A percentile compares a stretch with the other conserved stretches of the same genome.
Conservation (phyloP, 1,139 yeast species). For the Blastobotrys capitulatus region DNA sequence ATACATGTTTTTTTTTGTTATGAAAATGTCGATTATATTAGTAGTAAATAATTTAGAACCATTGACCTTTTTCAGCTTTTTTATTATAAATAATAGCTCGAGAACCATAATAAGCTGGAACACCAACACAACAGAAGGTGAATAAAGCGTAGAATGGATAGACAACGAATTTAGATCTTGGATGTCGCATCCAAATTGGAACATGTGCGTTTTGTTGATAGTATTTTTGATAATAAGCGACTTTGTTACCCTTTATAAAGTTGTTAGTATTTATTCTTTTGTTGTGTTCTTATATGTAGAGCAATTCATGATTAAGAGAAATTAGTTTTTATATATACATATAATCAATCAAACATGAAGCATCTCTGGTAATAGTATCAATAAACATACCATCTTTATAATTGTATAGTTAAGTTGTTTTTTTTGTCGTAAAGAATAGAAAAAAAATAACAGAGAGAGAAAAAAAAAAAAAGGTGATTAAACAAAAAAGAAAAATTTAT, state of each 20-base stretch:
- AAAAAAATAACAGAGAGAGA: not conserved
- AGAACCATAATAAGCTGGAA: conserved; percentile 70
- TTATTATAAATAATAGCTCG: conserved; percentile 46
- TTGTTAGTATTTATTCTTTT: not conserved
- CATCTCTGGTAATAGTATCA: too few species aligned
- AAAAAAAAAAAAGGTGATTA: not conserved
- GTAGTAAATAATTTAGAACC: too few species aligned
- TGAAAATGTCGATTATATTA: too few species aligned
- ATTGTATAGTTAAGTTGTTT: not conserved
- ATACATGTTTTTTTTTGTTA: not conserved
- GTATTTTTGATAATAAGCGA: conserved; percentile 35
- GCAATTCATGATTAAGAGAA: too few species aligned
- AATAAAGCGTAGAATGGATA: conserved; percentile 89
- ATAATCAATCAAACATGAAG: too few species aligned
- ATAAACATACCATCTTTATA: conserved; percentile 5
- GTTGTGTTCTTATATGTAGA: too few species aligned
- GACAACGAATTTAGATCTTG: conserved; percentile 70
- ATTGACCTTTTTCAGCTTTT: conserved; percentile 16
- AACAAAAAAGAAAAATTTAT: not conserved
- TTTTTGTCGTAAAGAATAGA: not conserved
- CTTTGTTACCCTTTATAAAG: conserved; percentile 24
- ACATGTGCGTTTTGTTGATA: conserved; percentile 35
- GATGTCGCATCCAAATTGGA: conserved; percentile 39
- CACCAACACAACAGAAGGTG: conserved; percentile 58
- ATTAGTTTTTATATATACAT: too few species aligned